Conservation (phyloP, 75 land plant species). For the Picea glauca region DNA sequence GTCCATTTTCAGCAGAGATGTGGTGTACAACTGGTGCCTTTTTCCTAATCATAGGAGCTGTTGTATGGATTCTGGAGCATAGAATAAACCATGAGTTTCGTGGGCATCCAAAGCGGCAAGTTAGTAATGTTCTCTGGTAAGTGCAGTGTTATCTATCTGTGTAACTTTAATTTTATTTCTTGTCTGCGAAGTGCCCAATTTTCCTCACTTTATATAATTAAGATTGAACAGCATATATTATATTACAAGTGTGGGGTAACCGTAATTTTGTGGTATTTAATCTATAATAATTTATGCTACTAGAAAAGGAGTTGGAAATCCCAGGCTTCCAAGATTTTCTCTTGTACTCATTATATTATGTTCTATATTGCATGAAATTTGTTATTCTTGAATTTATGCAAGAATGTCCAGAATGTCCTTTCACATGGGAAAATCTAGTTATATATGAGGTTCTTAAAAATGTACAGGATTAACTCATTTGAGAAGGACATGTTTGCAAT, state of each 20-base stretch:
- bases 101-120: constrained; percentile 34
- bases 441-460: too few species aligned
- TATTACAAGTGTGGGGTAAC: too few species aligned
- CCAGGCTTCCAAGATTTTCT: neutral
- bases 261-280: too few species aligned
- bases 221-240: neutral
- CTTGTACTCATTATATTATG: neutral
- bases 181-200: neutral
- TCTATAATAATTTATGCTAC: too few species aligned
- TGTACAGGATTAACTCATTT: neutral
- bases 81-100: constrained; percentile 32
- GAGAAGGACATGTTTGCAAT: neutral
- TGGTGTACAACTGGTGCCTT: constrained; percentile 41
- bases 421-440: neutral
- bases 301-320: neutral
- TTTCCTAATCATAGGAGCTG: constrained; percentile 38
- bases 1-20: constrained; percentile 35
- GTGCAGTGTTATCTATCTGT: neutral
- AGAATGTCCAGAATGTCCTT: neutral
- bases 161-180: neutral
- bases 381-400: neutral
- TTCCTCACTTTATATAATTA: neutral
- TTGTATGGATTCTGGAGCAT: constrained; percentile 52
- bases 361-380: neutral
- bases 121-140: constrained; percentile 30